Base-by-base conservation (phyloP, 371 early-diverging fungal species). In the Mortierella sp. region DNA sequence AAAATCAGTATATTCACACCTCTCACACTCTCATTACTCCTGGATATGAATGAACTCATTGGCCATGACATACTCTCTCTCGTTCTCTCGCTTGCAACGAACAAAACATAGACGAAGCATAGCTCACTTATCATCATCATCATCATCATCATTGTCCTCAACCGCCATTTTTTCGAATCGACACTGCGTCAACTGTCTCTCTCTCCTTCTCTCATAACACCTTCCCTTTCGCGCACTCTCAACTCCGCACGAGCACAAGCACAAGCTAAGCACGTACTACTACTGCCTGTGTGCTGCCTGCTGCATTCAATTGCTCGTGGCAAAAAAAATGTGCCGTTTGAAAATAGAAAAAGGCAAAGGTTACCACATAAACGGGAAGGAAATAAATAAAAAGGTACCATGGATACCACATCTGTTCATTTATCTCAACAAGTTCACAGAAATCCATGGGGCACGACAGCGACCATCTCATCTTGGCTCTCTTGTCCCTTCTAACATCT, bases 301-400 rank as follows among this genome's bases (percentile, higher is more conserved):
- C 3, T 50, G 50, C 16, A 38, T 68, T 42, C 68, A 68, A 68
- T 68, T 68, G 68, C 68, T 68, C 68, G 68, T 68, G 68, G 68
- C 68, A 68, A 68, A 68, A 58, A 58, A 58, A n/a, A 55, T 0
- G 54, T 1, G 28, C 65, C 24, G 55, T n/a, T 24, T n/a, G 55
- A 16, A 65, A 65, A 65, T 34, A 65, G 34, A 38, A 65, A 65
- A 58, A 28, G 28, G 26, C 28, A 28, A 13, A 58, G 31, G 24
- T 21, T 38, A 65, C 42, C 42, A 42, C 68, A 21, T 16, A 38
- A 21, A 19, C 65, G 60, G 63, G 63, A 63, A 63, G 16, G 31
- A 38, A 65, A 38, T n/a, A n/a, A n/a, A n/a, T n/a, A 38, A 42
- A 21, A 68, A 19, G 65, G 31, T 60, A 60, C 34, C 34, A 60